Evolutionary conservation across 257 asterid species (phyloP).

Genomic region (Solanum gandarillasii): DNA sequence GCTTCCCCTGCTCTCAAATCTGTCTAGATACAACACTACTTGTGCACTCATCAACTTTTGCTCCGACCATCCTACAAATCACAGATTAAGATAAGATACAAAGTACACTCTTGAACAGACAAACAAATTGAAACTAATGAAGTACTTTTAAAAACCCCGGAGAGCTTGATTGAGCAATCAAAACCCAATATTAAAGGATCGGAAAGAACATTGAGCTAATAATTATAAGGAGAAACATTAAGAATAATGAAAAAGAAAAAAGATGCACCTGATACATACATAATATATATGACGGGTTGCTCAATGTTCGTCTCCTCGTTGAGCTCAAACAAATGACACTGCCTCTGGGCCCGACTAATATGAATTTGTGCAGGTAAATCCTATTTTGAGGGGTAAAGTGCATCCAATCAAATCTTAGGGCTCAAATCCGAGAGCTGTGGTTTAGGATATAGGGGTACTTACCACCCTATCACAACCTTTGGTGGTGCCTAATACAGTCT

Average conservation of each 20-base stretch:
- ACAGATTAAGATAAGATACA: not conserved
- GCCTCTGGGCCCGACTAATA: not conserved
- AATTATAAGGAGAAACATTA: not conserved
- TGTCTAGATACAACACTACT: not conserved
- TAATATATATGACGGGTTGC: not conserved
- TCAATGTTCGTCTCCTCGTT: not conserved
- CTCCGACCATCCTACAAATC: not conserved
- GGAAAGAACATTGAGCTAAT: not conserved
- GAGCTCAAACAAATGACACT: not conserved
- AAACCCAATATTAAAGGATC: not conserved
- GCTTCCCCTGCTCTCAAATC: not conserved
- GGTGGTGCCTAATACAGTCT: not conserved
- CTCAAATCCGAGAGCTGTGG: rapidly evolving
- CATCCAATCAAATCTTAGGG: too few species aligned
- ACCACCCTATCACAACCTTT: not conserved
- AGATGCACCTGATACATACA: not conserved
- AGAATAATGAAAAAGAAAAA: not conserved
- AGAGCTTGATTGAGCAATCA: not conserved
- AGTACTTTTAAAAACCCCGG: not conserved
- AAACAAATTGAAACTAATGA: not conserved
- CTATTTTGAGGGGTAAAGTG: too few species aligned
- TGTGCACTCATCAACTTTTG: not conserved
- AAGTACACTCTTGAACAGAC: not conserved
- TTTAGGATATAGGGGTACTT: not conserved
- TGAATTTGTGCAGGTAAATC: too few species aligned